Evolutionary conservation across 169 alveolate species (phyloP).

Genomic region (Eimeria maxima): DNA sequence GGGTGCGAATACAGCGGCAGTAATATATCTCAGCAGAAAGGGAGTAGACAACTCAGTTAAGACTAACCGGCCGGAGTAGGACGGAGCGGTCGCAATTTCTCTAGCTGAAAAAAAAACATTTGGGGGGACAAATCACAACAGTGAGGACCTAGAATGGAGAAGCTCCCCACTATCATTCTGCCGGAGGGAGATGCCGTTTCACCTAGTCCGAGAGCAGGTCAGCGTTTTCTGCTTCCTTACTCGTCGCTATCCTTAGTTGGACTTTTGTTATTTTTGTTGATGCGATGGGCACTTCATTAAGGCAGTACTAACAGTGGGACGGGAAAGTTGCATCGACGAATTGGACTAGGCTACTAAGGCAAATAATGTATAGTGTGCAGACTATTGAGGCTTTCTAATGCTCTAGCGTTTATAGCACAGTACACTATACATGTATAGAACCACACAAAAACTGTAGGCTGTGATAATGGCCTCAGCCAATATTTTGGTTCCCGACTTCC

Average conservation of each 20-base stretch:
- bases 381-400: background rate
- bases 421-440: no score
- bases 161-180: conserved; percentile 76
- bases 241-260: background rate
- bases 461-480: background rate
- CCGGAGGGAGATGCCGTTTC: conserved; percentile 55
- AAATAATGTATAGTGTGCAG: no score
- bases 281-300: background rate
- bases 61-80: background rate
- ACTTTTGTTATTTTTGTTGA: background rate
- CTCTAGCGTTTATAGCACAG: background rate
- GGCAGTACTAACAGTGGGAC: background rate
- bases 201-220: conserved; percentile 52
- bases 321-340: background rate
- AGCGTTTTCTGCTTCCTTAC: background rate
- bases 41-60: background rate
- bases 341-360: background rate
- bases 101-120: background rate
- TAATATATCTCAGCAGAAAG: background rate
- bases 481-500: background rate
- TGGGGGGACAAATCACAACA: background rate
- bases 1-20: background rate
- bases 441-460: background rate
- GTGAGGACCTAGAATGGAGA: conserved; percentile 51
- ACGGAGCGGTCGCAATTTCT: background rate